Base-by-base conservation (phyloP, 306 rosid genomes). In the Canavalia gladiata region DNA sequence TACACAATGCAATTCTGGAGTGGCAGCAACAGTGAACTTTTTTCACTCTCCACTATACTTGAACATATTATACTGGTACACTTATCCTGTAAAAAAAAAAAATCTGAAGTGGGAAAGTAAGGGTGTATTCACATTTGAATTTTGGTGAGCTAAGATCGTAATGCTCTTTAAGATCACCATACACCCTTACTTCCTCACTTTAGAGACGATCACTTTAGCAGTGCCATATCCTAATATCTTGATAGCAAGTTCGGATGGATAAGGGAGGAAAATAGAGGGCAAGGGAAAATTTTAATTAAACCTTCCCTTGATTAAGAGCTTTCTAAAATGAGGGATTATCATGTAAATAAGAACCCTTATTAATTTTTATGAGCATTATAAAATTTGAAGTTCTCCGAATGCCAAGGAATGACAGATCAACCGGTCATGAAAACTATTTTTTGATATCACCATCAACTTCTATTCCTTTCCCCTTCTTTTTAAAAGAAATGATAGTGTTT, bases 1-100 rank as follows among this genome's bases (percentile, higher is more conserved):
- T 95, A 50, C 90, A 87, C 30, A 89, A 90, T 87, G 99, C 99
- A 43, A 95, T 95, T 86, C 95, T n/a, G 68, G 97, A 95, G 83
- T 93, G 99, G 99, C 90, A 88, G 81, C 96, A 90, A 64, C 82
- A 54, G 2, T 93, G 87, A 86, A 72, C 68, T 10, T 72, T 65
- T 8, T 72, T 30, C 47, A 41, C 45, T 43, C 30, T 50, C 68
- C 81, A 31, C 80, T 60, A 65, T 74, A 52, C 81, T 69, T 81
- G 81, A 87, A 80, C 68, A 66, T 43, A 51, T 43, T 45, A 33
- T 58, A 30, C 62, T 35, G 69, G 12, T 72, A 64, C 72, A 52
- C 64, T 18, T 60, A 4, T 62, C 57, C 59, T 46, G 59, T 65
- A 64, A 30, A 56, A 45, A 47, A 33, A 49, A 12, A 34, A 35